These are phyloP conservation scores for Coccomyxa sp. DNA, from an alignment of 139 green algal species.

Conservation along the genomic window DNA sequence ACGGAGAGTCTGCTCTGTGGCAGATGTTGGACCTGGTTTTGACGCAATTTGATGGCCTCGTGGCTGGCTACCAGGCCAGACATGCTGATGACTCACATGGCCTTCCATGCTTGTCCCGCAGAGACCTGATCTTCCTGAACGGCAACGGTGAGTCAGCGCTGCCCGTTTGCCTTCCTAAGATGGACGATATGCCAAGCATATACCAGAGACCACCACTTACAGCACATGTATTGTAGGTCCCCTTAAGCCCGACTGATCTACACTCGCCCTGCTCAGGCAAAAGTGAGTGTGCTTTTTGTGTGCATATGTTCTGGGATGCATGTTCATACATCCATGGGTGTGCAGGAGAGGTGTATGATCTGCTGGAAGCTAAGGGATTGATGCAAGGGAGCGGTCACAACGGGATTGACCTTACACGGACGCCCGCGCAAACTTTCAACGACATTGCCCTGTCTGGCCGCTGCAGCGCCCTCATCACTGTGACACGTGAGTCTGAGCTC, in stretches of 20 bases:
- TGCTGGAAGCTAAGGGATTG: background rate
- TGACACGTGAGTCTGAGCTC: slow-evolving; percentile 24
- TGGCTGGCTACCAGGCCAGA: slow-evolving; percentile 45
- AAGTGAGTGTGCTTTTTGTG: too few species aligned
- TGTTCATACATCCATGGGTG: background rate
- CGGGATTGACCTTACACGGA: too few species aligned
- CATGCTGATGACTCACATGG: too few species aligned
- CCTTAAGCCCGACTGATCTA: too few species aligned
- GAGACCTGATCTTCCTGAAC: slow-evolving; percentile 60
- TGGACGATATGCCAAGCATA: too few species aligned
- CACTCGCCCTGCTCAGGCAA: too few species aligned
- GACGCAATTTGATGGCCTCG: slow-evolving; percentile 60
- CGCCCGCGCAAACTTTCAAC: slow-evolving; percentile 10
- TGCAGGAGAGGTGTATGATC: background rate
- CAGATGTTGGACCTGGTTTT: slow-evolving; percentile 35
- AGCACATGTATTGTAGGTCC: too few species aligned
- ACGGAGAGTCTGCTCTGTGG: slow-evolving; percentile 21
- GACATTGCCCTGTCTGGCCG: slow-evolving; percentile 25
- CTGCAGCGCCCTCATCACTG: slow-evolving; percentile 58
- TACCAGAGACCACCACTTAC: too few species aligned
- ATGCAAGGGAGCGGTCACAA: too few species aligned
- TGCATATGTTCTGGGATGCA: background rate
- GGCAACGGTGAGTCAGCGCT: slow-evolving; percentile 62
- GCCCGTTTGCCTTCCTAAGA: too few species aligned
- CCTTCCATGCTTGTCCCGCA: slow-evolving; percentile 29